phyloP scores from a whole-genome alignment of 2,329 filamentous ascomycete species.

The Pochonia chlamydosporia region DNA sequence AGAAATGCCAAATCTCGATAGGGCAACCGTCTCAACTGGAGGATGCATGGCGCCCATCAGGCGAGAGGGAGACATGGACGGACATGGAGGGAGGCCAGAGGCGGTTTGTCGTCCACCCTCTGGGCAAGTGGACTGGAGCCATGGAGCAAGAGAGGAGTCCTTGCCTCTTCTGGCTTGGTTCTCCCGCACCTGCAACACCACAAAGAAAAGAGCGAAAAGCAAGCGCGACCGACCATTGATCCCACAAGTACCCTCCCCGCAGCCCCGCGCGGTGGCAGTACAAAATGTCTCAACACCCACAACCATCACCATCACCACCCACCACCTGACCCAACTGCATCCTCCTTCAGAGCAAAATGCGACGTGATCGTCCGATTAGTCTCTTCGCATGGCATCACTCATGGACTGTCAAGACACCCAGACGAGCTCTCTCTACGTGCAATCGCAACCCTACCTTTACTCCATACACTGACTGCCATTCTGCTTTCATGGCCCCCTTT shows the following conservation, averaged over 20 bases:
- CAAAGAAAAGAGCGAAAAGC: not conserved
- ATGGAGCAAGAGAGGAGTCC: not conserved
- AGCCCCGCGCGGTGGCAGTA: not conserved
- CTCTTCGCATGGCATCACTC: constrained; percentile 1
- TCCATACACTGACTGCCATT: no score
- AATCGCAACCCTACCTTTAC: not conserved
- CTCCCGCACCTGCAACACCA: constrained; percentile 9
- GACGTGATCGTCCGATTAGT: constrained; percentile 11
- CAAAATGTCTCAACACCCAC: constrained; percentile 1
- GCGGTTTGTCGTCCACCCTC: not conserved
- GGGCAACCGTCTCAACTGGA: constrained; percentile 3
- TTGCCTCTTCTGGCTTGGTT: constrained; percentile 10
- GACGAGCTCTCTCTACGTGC: not conserved
- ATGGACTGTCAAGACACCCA: not conserved
- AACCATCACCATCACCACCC: constrained; percentile 1
- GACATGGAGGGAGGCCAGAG: not conserved
- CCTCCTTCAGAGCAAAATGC: constrained; percentile 5
- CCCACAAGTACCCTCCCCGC: constrained; percentile 1
- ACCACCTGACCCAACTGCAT: constrained; percentile 11
- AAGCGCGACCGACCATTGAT: not conserved
- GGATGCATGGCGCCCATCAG: constrained; percentile 8
- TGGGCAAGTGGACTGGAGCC: not conserved
- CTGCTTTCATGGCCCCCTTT: not conserved
- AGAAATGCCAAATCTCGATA: constrained; percentile 10
- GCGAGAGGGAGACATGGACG: not conserved